Evolutionary conservation across 1,139 yeast species (phyloP).

Genomic region (Barnettozyma hawaiiensis): DNA sequence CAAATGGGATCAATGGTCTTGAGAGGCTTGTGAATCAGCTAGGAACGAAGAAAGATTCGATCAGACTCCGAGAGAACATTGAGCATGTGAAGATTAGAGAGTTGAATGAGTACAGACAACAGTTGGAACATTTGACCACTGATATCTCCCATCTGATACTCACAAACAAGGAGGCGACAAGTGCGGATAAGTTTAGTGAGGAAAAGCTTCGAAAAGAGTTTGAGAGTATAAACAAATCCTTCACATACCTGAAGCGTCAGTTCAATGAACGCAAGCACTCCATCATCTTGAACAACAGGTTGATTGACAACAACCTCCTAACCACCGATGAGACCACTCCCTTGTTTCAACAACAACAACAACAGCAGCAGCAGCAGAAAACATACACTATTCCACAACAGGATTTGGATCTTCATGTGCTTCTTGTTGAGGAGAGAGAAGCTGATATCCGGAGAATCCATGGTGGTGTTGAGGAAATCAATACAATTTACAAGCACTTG

Average conservation of each 20-base stretch:
- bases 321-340: constrained; percentile 25
- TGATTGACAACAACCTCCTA: constrained; percentile 21
- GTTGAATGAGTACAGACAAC: constrained; percentile 26
- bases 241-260: constrained; percentile 33
- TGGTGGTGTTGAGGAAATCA: constrained; percentile 76
- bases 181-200: constrained; percentile 31
- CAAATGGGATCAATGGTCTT: constrained; percentile 42
- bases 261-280: constrained; percentile 34
- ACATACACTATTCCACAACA: constrained; percentile 45
- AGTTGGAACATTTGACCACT: constrained; percentile 31
- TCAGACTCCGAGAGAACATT: constrained; percentile 36
- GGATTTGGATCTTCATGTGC: constrained; percentile 68
- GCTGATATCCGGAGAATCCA: constrained; percentile 67
- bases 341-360: constrained; percentile 27
- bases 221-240: constrained; percentile 34
- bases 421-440: constrained; percentile 67
- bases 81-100: constrained; percentile 29
- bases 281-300: constrained; percentile 29
- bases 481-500: constrained; percentile 75
- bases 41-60: constrained; percentile 52
- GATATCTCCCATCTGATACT: constrained; percentile 29
- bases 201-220: constrained; percentile 41
- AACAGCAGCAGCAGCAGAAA: constrained; percentile 32
- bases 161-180: constrained; percentile 10
- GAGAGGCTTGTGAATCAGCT: constrained; percentile 45